Conservation (phyloP, 768 basidiomycete genomes). For the Dioszegia aurantiaca region DNA sequence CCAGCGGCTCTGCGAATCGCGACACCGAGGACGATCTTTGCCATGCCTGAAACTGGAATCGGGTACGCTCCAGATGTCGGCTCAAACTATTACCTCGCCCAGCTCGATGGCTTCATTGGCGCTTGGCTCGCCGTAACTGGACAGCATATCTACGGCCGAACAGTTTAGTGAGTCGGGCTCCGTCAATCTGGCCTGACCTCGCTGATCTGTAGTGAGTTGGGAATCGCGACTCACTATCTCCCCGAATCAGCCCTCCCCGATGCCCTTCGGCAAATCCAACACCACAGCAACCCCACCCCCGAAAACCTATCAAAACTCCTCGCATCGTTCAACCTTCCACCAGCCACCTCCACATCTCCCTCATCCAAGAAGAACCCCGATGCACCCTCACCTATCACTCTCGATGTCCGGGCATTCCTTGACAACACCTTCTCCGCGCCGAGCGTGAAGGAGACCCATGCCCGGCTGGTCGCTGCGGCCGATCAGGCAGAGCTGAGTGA, state of each 20-base stretch:
- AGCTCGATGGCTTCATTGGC: slow-evolving; percentile 85
- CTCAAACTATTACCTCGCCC: slow-evolving; percentile 79
- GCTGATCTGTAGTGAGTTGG: slow-evolving; percentile 65
- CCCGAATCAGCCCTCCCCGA: slow-evolving; percentile 70
- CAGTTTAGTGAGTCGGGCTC: slow-evolving; percentile 68
- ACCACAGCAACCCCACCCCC: slow-evolving; percentile 47
- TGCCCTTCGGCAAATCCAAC: slow-evolving; percentile 66
- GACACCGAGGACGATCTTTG: slow-evolving; percentile 83
- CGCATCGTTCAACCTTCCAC: slow-evolving; percentile 58
- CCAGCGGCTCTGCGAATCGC: slow-evolving; percentile 87
- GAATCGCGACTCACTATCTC: slow-evolving; percentile 91
- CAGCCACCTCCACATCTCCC: slow-evolving; percentile 53
- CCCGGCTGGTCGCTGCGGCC: slow-evolving; percentile 56
- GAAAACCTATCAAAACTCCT: slow-evolving; percentile 55
- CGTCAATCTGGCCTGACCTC: background rate
- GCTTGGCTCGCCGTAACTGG: slow-evolving; percentile 90
- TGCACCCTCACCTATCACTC: slow-evolving; percentile 53
- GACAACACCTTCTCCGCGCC: slow-evolving; percentile 73
- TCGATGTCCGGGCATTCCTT: slow-evolving; percentile 68
- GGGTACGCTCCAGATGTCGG: slow-evolving; percentile 79
- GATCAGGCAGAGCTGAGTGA: slow-evolving; percentile 51
- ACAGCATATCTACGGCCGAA: slow-evolving; percentile 68
- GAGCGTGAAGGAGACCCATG: slow-evolving; percentile 69
- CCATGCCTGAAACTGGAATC: slow-evolving; percentile 83
- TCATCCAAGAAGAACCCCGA: slow-evolving; percentile 36